A percentile compares a stretch with the other conserved stretches of the same genome.
Conservation (phyloP, 805 yeast species). For the Wickerhamiella dianesei region DNA sequence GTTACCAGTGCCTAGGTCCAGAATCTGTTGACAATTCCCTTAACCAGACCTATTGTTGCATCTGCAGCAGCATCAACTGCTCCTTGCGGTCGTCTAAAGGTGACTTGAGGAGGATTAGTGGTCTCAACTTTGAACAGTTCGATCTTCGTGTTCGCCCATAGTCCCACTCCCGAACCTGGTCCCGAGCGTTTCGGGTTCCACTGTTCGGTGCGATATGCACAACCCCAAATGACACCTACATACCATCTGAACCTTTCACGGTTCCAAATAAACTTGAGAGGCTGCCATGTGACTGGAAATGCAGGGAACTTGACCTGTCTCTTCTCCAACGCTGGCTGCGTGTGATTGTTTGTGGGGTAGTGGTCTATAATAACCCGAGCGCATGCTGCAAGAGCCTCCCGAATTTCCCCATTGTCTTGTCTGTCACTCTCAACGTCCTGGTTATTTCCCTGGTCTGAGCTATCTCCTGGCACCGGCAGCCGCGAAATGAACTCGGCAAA, state of each 20-base stretch:
- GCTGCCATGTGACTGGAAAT: constrained; percentile 26
- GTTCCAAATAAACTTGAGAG: constrained; percentile 50
- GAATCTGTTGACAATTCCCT: constrained; percentile 32
- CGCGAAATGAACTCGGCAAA: neutral
- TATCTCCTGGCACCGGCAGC: neutral
- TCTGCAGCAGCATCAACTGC: constrained; percentile 39
- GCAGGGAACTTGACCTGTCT: neutral
- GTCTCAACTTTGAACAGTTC: constrained; percentile 37
- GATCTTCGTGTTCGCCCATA: constrained; percentile 41
- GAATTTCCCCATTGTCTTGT: neutral
- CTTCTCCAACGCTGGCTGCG: neutral
- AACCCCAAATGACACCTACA: constrained; percentile 48
- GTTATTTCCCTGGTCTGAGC: neutral
- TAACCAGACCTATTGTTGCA: constrained; percentile 14
- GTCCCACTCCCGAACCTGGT: constrained; percentile 25
- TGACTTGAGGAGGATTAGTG: constrained; percentile 30
- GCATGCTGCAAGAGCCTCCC: neutral
- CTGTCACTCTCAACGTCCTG: neutral
- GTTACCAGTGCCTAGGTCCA: neutral
- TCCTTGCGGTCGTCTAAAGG: constrained; percentile 29
- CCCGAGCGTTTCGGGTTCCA: neutral
- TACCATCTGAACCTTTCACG: constrained; percentile 63
- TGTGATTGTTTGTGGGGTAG: neutral
- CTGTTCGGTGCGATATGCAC: constrained; percentile 29
- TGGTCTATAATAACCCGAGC: neutral